phyloP scores from a whole-genome alignment of 306 rosid genomes.

The Lotus japonicus region DNA sequence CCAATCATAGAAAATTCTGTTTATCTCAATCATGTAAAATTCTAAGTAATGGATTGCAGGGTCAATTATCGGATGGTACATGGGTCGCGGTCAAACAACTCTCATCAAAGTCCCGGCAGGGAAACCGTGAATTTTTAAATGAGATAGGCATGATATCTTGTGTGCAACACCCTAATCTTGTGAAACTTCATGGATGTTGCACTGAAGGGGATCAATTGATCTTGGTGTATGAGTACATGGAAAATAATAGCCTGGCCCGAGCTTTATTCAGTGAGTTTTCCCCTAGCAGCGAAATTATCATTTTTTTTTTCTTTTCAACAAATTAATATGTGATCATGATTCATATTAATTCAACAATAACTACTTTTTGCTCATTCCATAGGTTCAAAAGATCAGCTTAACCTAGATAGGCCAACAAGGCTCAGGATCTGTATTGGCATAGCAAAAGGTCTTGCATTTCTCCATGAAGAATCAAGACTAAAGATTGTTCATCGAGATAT shows the following conservation, averaged over 20 bases:
- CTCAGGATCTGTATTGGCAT: conserved; percentile 53
- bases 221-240: conserved; percentile 58
- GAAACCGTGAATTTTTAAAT: conserved; percentile 47
- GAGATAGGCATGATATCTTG: conserved; percentile 54
- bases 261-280: conserved; percentile 51
- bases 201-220: conserved; percentile 46
- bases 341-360: background rate
- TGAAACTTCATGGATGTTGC: conserved; percentile 56
- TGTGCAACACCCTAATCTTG: conserved; percentile 60
- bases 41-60: conserved; percentile 30
- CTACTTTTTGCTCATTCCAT: background rate
- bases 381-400: conserved; percentile 23
- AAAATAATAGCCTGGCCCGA: conserved; percentile 47
- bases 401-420: conserved; percentile 56
- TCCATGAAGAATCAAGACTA: conserved; percentile 55
- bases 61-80: conserved; percentile 44
- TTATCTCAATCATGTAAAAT: background rate
- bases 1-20: background rate
- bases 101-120: conserved; percentile 44
- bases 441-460: conserved; percentile 56
- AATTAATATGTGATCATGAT: background rate
- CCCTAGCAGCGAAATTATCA: background rate
- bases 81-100: conserved; percentile 52
- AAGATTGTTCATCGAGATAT: conserved; percentile 69
- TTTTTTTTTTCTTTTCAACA: background rate